Evolutionary conservation across 176 grass and related monocot species (phyloP).

Genomic region (Sorghum bicolor): Sorghum_bicolor_NCBIv3 NC_012879.2:4303501-4304000

Average conservation of each 20-base stretch:
- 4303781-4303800: background rate
- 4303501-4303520: constrained; percentile 26
- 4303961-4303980: background rate
- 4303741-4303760: constrained; percentile 20
- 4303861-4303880: background rate
- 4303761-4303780: background rate
- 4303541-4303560: background rate
- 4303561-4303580: constrained; percentile 23
- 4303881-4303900: background rate
- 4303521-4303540: constrained; percentile 7
- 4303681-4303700: background rate
- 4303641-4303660: background rate
- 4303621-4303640: background rate
- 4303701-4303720: background rate
- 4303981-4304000: constrained; percentile 12
- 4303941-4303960: constrained; percentile 1
- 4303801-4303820: background rate
- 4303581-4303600: background rate
- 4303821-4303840: background rate
- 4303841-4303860: background rate
- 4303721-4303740: background rate
- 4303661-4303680: background rate
- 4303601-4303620: background rate
- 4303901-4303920: background rate
- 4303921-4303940: background rate